Base-by-base conservation (phyloP, 164 flowering plant species). In the Magnolia changhungtana region DNA sequence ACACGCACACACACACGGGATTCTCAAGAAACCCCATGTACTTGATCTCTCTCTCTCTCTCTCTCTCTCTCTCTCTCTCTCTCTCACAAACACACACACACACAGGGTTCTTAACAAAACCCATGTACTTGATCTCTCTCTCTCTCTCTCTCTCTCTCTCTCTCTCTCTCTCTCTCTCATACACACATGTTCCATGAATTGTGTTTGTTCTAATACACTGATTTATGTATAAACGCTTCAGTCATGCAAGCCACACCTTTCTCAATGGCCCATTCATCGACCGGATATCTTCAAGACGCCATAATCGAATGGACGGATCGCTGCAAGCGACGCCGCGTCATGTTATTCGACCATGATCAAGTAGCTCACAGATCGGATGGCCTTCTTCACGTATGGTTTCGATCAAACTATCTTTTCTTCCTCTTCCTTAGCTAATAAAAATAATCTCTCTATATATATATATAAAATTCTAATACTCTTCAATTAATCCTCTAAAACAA, bases 281-380 rank as follows among this genome's bases (percentile, higher is more conserved):
- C 81, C 50, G 86, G 86, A 14, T 84, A 84, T 77, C 84, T 82
- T 71, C 58, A 84, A 78, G 86, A 84, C 49, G 86, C 86, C 37
- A 65, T 80, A 2, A 67, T 63, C 37, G 80, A 80, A 24, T 84
- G 82, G 84, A 78, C 29, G 49, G 69, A 78, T 74, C 78, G 73
- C n/a, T 74, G 81, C 71, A 78, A 84, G 78, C 63, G 78, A 50
- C 69, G 74, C 72, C 63, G 81, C 37, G 8, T 75, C 68, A 19
- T 68, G n/a, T 55, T 66, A n/a, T 65, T 75, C 63, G 65, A 66
- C 49, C 37, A 52, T 59, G 67, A 69, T 37, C 45, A 37, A 37
- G 45, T 37, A 5, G 45, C 4, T 10, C 67, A 70, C 37, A n/a
- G 20, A n/a, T 69, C 78, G 3, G 72, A 37, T 8, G 55, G 24